A percentile compares a stretch with the other conserved stretches of the same genome.
Evolutionary conservation across 345 rosid species (phyloP).

Genomic region (Bretschneidera sinensis): DNA sequence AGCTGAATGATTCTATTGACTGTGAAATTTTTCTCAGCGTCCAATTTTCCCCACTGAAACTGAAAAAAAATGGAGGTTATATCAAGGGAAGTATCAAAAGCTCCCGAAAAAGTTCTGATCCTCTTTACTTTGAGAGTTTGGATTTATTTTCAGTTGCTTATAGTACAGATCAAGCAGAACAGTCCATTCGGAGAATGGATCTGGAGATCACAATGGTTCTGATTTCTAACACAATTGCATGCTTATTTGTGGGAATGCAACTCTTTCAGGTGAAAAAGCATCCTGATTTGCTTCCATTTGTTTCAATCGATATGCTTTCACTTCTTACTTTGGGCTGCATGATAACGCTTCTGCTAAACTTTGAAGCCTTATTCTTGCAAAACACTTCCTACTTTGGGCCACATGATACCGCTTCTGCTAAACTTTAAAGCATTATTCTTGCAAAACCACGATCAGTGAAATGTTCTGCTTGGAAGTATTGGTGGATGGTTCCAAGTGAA

Average conservation of each 20-base stretch:
- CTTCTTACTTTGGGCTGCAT: slow-evolving; percentile 45
- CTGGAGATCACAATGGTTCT: slow-evolving; percentile 42
- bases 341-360: too few relatives aligned
- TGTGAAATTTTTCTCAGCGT: slow-evolving; percentile 32
- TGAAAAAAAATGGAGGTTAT: slow-evolving; percentile 15
- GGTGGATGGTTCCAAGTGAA: slow-evolving; percentile 37
- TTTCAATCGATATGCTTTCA: slow-evolving; percentile 45
- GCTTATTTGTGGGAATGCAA: slow-evolving; percentile 37
- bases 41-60: slow-evolving; percentile 38
- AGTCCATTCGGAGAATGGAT: slow-evolving; percentile 44
- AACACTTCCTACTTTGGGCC: too few relatives aligned
- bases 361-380: too few relatives aligned
- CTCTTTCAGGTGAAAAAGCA: slow-evolving; percentile 35
- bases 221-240: slow-evolving; percentile 37
- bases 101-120: slow-evolving; percentile 25
- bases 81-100: slow-evolving; percentile 42
- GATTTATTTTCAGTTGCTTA: slow-evolving; percentile 18
- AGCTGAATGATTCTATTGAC: slow-evolving; percentile 28
- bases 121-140: slow-evolving; percentile 28
- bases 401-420: slow-evolving; percentile 35
- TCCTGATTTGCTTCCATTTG: slow-evolving; percentile 31
- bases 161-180: slow-evolving; percentile 11
- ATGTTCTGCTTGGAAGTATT: slow-evolving; percentile 20
- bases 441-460: background rate
- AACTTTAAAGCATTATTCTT: slow-evolving; percentile 39